phyloP scores from a whole-genome alignment of 2,329 filamentous ascomycete species.

The Trichoderma atroviride region DNA sequence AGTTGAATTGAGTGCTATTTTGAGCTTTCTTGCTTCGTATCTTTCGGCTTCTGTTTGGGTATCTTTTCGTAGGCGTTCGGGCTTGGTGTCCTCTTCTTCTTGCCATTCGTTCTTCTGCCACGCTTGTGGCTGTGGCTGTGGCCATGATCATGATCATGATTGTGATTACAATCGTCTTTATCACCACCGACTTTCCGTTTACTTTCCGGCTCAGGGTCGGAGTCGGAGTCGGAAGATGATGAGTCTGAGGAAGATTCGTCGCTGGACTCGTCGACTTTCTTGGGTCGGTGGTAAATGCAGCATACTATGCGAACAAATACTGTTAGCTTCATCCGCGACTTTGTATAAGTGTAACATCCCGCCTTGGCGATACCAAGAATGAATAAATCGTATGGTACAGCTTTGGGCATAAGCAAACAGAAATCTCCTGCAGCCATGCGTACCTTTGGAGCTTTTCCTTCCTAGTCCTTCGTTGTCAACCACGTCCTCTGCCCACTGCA shows the following conservation, averaged over 20 bases:
- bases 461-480: slow-evolving; percentile 95
- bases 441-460: slow-evolving; percentile 92
- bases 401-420: not conserved
- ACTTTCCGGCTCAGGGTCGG: slow-evolving; percentile 42
- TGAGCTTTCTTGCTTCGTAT: not conserved
- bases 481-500: slow-evolving; percentile 91
- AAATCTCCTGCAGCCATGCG: slow-evolving; percentile 47
- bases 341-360: too few species aligned
- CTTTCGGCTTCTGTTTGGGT: slow-evolving; percentile 49
- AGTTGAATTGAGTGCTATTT: not conserved
- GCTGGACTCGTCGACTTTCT: slow-evolving; percentile 79
- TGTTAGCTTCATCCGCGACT: not conserved
- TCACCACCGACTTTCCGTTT: slow-evolving; percentile 47
- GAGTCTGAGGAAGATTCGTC: slow-evolving; percentile 57
- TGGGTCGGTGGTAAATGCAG: slow-evolving; percentile 94
- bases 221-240: slow-evolving; percentile 60
- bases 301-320: slow-evolving; percentile 66
- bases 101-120: slow-evolving; percentile 35
- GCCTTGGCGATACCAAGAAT: not conserved
- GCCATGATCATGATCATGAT: slow-evolving; percentile 37
- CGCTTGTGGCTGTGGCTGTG: slow-evolving; percentile 32
- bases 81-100: slow-evolving; percentile 58
- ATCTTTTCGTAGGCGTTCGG: slow-evolving; percentile 84
- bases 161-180: slow-evolving; percentile 38
- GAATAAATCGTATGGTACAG: not conserved